Evolutionary conservation across 2,329 filamentous ascomycete genomes (phyloP), one percentile per base, ranked within the genome.

Genomic region (Ploettnerulaceae sp.): DNA sequence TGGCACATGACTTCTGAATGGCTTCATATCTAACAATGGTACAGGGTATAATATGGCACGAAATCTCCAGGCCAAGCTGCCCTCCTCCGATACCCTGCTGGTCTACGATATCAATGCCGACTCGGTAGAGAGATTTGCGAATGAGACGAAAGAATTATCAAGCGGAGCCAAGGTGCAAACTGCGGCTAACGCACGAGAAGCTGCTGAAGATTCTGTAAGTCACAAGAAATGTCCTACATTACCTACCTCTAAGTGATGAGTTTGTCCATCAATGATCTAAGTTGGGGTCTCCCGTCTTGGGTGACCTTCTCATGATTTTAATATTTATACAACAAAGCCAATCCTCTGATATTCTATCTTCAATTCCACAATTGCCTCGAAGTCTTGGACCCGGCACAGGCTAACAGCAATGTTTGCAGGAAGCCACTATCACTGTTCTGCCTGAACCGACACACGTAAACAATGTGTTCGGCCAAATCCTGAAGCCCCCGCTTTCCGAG

Each of bases 381-480:
- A 29, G 11, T 41, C 20, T 46, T 25, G 32, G 25, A 7, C 11
- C 34, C 35, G 17, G 15, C 31, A 18, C 11, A 17, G 32, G 45
- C 45, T 42, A 44, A 46, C 51, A 35, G 7, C 52, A 81, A 41
- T 14, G 7, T 22, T 26, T 38, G 49, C 51, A 96, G 91, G 84
- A 90, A 69, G 85, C 81, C 22, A 81, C 95, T 52, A 81, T 98
- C 46, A 95, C 90, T 9, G 89, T 89, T 49, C 78, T 98, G 1
- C 93, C 93, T 0, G 89, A 95, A 59, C 89, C 91, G 1, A 76
- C 83, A 21, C 91, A 97, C 63, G 91, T 97, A 47, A 84, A 86
- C 62, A 77, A 77, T 41, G 89, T 95, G 29, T 96, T 89, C 66
- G 71, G 79, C 36, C 76, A 83, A 45, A 89, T 97, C 63, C 72